Evolutionary conservation across 2,329 filamentous ascomycete genomes (phyloP).

Genomic region (Paecilomyces sp.): DNA sequence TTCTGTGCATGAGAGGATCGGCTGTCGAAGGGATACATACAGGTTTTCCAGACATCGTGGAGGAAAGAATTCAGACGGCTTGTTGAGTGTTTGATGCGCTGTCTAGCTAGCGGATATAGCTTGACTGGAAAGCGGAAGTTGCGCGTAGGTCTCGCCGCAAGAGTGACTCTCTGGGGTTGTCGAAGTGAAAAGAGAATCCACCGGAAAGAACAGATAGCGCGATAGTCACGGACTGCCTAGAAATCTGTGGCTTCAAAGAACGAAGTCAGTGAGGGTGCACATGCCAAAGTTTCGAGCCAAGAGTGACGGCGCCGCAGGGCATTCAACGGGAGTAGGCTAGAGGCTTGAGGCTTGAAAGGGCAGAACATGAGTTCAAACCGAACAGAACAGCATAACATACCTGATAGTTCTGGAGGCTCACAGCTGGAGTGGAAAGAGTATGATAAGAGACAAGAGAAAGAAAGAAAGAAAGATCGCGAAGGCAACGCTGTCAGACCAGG

Average conservation of each 20-base stretch:
- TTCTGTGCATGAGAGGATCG: background rate
- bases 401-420: background rate
- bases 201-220: background rate
- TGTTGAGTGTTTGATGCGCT: background rate
- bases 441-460: background rate
- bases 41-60: constrained; percentile 4
- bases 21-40: constrained; percentile 2
- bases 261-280: background rate
- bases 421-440: background rate
- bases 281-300: background rate
- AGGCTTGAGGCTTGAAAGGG: background rate
- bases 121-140: background rate
- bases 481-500: background rate
- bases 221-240: constrained; percentile 2
- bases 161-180: background rate
- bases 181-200: background rate
- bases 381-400: background rate
- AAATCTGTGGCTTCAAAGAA: background rate
- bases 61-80: background rate
- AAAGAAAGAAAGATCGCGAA: background rate
- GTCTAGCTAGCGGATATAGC: background rate
- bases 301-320: background rate
- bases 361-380: background rate
- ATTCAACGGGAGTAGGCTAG: background rate
- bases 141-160: background rate